These are phyloP conservation scores for Aspergillus tubingensis DNA, from an alignment of 2,329 filamentous ascomycete species.

Conservation along the genomic window DNA sequence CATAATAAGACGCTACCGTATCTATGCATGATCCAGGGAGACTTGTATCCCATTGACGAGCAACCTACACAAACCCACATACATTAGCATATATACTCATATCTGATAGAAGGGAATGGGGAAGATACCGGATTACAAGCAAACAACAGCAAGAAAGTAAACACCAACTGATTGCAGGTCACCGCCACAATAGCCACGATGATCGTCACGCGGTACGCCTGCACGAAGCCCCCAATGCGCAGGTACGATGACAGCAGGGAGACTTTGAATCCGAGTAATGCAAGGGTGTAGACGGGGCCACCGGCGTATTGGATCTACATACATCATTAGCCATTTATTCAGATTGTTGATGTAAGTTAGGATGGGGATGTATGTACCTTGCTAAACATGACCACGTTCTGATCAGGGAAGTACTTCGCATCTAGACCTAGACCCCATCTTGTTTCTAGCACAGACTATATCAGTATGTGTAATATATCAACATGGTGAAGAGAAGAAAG, in stretches of 20 bases:
- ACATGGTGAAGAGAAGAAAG: background rate
- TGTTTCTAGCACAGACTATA: constrained; percentile 22
- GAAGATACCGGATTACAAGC: constrained; percentile 33
- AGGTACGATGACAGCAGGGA: constrained; percentile 51
- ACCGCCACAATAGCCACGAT: constrained; percentile 39
- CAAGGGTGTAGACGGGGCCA: constrained; percentile 31
- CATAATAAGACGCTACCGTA: constrained; percentile 48
- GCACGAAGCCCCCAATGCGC: constrained; percentile 47
- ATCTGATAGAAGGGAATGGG: no score
- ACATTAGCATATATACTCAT: no score
- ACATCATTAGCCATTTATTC: background rate
- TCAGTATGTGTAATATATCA: background rate
- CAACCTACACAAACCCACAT: no score
- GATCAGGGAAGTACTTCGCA: constrained; percentile 20
- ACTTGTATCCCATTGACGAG: background rate
- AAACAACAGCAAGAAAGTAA: constrained; percentile 28
- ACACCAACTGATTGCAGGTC: constrained; percentile 42
- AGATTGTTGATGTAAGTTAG: background rate
- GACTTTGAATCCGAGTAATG: constrained; percentile 51
- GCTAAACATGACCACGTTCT: constrained; percentile 29
- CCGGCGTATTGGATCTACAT: constrained; percentile 31
- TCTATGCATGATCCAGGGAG: constrained; percentile 45
- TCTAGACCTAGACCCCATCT: constrained; percentile 29
- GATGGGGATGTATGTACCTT: constrained; percentile 18
- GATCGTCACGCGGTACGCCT: constrained; percentile 36